Conservation (phyloP, 371 early-diverging fungal genomes). For the Mortierella sp. region DNA sequence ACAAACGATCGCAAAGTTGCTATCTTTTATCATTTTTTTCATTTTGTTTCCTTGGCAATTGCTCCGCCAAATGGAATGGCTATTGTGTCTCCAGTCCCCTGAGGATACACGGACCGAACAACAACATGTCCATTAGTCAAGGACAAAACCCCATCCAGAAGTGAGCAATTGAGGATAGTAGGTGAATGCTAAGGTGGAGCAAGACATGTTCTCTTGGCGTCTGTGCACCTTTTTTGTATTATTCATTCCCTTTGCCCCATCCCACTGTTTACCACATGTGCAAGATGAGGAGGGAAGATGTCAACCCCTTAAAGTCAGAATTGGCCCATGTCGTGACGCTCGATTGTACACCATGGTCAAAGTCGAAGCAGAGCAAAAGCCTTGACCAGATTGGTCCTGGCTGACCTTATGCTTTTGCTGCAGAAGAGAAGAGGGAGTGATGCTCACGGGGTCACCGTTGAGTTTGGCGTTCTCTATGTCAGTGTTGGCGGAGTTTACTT, state of each 20-base stretch:
- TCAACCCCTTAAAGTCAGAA: too few species aligned
- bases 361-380: too few species aligned
- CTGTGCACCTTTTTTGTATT: background rate
- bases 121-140: too few species aligned
- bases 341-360: too few species aligned
- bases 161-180: background rate
- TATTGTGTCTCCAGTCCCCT: background rate
- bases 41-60: background rate
- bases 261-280: too few species aligned
- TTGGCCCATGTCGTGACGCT: too few species aligned
- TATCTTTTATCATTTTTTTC: background rate
- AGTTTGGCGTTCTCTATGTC: background rate
- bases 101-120: background rate
- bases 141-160: background rate
- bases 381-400: too few species aligned
- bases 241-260: background rate
- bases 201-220: background rate
- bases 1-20: background rate
- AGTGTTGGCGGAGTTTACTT: background rate
- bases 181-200: background rate
- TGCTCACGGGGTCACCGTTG: constrained; percentile 12
- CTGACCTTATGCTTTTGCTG: too few species aligned
- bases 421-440: too few species aligned
- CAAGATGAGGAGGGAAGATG: too few species aligned
- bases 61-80: too few species aligned